These are phyloP conservation scores for Cordyceps javanica DNA, from an alignment of 2,329 filamentous ascomycete genomes.

Conservation along the genomic window DNA sequence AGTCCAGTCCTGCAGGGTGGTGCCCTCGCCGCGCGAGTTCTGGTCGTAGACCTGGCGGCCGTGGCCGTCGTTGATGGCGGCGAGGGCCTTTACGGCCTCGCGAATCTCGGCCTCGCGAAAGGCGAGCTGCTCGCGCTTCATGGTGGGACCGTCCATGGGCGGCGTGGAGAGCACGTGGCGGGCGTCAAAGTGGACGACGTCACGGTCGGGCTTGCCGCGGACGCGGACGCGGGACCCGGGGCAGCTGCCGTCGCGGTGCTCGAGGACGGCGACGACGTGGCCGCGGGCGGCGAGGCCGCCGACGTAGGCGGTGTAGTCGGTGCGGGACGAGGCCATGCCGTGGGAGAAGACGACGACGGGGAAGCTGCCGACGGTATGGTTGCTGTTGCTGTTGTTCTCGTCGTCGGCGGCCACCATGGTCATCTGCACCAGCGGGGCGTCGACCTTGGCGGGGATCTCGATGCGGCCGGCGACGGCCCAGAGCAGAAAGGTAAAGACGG, in stretches of 20 bases:
- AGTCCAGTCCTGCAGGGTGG: conserved; percentile 42
- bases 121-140: conserved; percentile 42
- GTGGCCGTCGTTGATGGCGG: conserved; percentile 33
- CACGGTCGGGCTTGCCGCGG: conserved; percentile 23
- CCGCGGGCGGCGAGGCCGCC: conserved; percentile 45
- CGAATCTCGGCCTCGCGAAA: conserved; percentile 47
- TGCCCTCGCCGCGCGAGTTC: conserved; percentile 44
- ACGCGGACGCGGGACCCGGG: conserved; percentile 37
- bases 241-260: conserved; percentile 47
- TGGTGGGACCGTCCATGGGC: conserved; percentile 28
- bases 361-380: conserved; percentile 18
- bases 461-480: conserved; percentile 37
- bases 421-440: conserved; percentile 32
- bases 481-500: conserved; percentile 37
- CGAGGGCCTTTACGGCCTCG: conserved; percentile 36
- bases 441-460: conserved; percentile 41
- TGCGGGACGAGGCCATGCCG: conserved; percentile 43
- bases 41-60: conserved; percentile 27
- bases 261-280: conserved; percentile 42
- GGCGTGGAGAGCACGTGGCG: conserved; percentile 27
- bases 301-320: conserved; percentile 46
- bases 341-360: conserved; percentile 47
- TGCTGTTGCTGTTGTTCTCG: not conserved
- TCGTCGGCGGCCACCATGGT: not conserved
- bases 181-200: conserved; percentile 29